These are phyloP conservation scores for Botrytis fabae DNA, from an alignment of 2,329 filamentous ascomycete species.

Conservation along the genomic window DNA sequence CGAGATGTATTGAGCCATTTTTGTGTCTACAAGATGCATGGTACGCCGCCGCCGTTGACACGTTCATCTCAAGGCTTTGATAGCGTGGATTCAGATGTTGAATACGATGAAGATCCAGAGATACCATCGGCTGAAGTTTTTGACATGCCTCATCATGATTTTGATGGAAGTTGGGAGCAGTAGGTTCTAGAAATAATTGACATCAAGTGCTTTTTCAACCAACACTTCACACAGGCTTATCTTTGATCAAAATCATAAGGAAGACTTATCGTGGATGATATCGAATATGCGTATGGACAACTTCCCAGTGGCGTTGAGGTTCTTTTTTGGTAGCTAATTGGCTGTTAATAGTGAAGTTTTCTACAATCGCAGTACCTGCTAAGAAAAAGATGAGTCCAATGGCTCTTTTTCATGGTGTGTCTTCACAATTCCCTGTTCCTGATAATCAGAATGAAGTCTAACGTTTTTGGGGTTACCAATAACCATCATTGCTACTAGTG, in stretches of 20 bases:
- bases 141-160: constrained; percentile 34
- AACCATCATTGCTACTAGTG: not conserved
- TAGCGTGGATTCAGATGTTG: not conserved
- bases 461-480: not conserved
- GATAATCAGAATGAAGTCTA: not conserved
- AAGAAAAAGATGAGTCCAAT: constrained; percentile 88
- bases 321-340: not conserved
- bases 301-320: not conserved
- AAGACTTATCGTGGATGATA: constrained; percentile 36
- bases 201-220: not conserved
- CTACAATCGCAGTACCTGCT: constrained; percentile 51
- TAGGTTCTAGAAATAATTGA: constrained; percentile 19
- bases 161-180: constrained; percentile 37
- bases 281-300: constrained; percentile 35
- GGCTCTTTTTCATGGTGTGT: constrained; percentile 86
- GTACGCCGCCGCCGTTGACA: not conserved
- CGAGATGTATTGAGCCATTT: not conserved
- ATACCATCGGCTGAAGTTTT: constrained; percentile 34
- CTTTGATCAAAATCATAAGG: constrained; percentile 38
- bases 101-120: constrained; percentile 9
- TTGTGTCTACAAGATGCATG: constrained; percentile 15
- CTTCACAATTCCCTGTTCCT: not conserved
- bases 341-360: constrained; percentile 31
- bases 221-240: constrained; percentile 33
- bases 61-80: not conserved